Evolutionary conservation across 208 protist species (phyloP), one percentile per base, ranked within the genome.

Genomic region (Wallacemonas sp.): DNA sequence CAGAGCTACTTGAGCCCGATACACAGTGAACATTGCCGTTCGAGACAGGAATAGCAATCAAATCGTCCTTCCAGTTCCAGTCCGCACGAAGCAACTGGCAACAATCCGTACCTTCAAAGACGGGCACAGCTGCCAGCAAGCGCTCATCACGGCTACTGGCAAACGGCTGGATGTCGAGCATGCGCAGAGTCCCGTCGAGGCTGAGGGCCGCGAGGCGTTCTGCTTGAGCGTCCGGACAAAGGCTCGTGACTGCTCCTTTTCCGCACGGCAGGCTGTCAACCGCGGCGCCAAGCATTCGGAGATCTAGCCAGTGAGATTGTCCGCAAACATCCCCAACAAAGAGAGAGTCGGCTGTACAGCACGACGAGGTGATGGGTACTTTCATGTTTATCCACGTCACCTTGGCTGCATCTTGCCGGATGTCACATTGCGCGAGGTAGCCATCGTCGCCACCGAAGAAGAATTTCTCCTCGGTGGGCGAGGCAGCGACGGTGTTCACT

Each of bases 391-490:
- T 34, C 17, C 50, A 66, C 1, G 41, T 30, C 6, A 59, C 39
- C 21, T 67, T 48, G 37, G 26, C 13, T 33, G 32, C 48, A 53
- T 38, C 36, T 65, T 50, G 59, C 44, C 77, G 72, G 26, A 68
- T 50, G 59, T 88, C 81, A 21, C 52, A 65, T 9, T 73, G 38
- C 41, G 84, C 73, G 13, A 95, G 67, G 63, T 85, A 91, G 26
- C 89, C 89, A 59, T 93, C 86, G 65, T 95, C 89, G 22, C 86
- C 89, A 27, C 86, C 89, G 60, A 66, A 70, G 27, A 50, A 66
- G 39, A 79, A 66, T 17, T 21, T 32, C 22, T 63, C 48, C 2
- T 66, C 48, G 24, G 48, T 34, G 8, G n/a, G n/a, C n/a, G 61
- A 61, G 1, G 50, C 46, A 0, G 74, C 57, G 17, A 95, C 57